These are phyloP conservation scores for Astragalus glycyphyllos DNA, from an alignment of 306 rosid genomes.

Conservation along the genomic window DNA sequence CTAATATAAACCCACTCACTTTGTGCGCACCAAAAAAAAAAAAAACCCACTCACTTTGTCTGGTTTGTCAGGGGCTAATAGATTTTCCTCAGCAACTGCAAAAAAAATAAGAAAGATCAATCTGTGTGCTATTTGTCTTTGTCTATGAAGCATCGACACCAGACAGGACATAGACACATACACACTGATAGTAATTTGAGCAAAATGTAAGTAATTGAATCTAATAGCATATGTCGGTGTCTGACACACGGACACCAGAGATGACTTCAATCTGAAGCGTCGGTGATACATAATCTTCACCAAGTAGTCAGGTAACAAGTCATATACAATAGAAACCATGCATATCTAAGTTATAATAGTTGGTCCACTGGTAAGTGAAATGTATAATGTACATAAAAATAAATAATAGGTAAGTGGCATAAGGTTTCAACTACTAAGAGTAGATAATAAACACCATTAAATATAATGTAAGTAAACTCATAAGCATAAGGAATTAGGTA, in stretches of 20 bases:
- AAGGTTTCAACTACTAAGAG: background rate
- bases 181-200: too few relatives aligned
- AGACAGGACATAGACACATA: too few relatives aligned
- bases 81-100: constrained; percentile 94
- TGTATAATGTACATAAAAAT: constrained; percentile 1
- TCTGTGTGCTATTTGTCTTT: constrained; percentile 19
- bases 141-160: too few relatives aligned
- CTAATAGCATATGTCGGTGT: too few relatives aligned
- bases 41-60: constrained; percentile 61
- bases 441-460: constrained; percentile 12
- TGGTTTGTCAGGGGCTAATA: constrained; percentile 64
- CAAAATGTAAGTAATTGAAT: too few relatives aligned
- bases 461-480: constrained; percentile 26
- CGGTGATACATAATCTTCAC: background rate
- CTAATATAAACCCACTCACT: constrained; percentile 48
- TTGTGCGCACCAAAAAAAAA: too few relatives aligned
- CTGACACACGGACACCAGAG: too few relatives aligned
- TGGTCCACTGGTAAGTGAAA: constrained; percentile 27
- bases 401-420: constrained; percentile 2
- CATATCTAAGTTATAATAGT: constrained; percentile 23
- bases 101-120: constrained; percentile 29
- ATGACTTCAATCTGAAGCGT: too few relatives aligned
- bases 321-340: background rate
- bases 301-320: constrained; percentile 20
- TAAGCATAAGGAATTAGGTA: constrained; percentile 27